These are phyloP conservation scores for Rhododendron mucronatum DNA, from an alignment of 148 eudicot species.

Conservation along the genomic window DNA sequence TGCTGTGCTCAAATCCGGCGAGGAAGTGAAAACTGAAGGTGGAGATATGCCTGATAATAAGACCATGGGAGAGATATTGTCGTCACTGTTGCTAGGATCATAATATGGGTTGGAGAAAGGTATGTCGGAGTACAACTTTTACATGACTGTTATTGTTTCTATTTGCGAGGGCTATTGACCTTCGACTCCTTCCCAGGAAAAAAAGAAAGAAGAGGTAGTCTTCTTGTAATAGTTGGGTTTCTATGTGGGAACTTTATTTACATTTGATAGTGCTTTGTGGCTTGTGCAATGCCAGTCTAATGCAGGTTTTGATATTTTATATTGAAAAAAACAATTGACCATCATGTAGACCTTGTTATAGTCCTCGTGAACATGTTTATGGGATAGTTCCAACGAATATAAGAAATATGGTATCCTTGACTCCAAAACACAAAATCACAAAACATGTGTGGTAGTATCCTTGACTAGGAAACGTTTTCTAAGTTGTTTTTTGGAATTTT, in stretches of 20 bases:
- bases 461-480: neutral
- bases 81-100: constrained; percentile 50
- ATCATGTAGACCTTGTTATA: neutral
- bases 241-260: neutral
- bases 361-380: neutral
- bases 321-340: neutral
- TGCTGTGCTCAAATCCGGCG: constrained; percentile 66
- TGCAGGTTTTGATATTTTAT: neutral
- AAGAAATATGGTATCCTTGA: neutral
- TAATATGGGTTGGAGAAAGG: neutral
- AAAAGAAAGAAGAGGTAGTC: neutral
- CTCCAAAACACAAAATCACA: neutral
- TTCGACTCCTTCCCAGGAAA: neutral
- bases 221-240: constrained; percentile 5
- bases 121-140: neutral
- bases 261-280: neutral
- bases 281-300: neutral
- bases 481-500: neutral
- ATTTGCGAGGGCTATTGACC: neutral
- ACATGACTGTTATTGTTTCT: neutral
- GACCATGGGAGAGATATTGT: constrained; percentile 87
- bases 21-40: constrained; percentile 48
- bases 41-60: constrained; percentile 51
- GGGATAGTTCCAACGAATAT: neutral
- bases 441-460: neutral